Evolutionary conservation across 371 early-diverging fungal species (phyloP).

Genomic region (Polyrhizophydium stewartii): DNA sequence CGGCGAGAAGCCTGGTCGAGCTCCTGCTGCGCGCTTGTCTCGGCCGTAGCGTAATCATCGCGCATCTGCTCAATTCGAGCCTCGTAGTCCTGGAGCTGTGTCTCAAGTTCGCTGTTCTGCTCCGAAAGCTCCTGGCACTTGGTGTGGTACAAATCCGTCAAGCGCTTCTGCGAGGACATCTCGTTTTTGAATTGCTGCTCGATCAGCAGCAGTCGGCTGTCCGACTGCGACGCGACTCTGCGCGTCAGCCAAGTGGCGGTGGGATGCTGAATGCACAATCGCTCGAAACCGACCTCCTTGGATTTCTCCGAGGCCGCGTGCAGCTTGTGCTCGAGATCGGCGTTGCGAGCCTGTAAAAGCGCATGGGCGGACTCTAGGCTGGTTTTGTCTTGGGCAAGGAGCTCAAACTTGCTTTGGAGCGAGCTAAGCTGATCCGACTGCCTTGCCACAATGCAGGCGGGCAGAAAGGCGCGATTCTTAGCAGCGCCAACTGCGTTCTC

Average conservation of each 20-base stretch:
- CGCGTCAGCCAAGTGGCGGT: not conserved
- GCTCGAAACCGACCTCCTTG: slow-evolving; percentile 30
- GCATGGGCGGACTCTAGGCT: slow-evolving; percentile 16
- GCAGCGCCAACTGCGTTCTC: no score
- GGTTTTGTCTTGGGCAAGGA: slow-evolving; percentile 18
- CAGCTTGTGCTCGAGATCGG: slow-evolving; percentile 43
- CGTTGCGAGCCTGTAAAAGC: slow-evolving; percentile 32
- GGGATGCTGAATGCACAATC: not conserved
- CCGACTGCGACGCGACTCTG: not conserved
- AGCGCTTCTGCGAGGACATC: slow-evolving; percentile 59
- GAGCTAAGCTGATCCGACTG: slow-evolving; percentile 12
- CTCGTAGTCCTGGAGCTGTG: slow-evolving; percentile 1
- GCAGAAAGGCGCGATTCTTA: no score
- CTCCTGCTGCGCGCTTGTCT: slow-evolving; percentile 16
- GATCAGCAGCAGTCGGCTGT: not conserved
- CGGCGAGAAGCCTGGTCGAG: slow-evolving; percentile 14
- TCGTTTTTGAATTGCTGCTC: slow-evolving; percentile 60
- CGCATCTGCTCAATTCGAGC: slow-evolving; percentile 28
- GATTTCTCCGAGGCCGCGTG: slow-evolving; percentile 41
- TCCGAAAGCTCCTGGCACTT: slow-evolving; percentile 29
- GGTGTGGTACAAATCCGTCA: slow-evolving; percentile 45
- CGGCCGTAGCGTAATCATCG: slow-evolving; percentile 23
- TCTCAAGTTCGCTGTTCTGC: slow-evolving; percentile 15
- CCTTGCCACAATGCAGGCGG: not conserved
- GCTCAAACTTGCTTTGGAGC: slow-evolving; percentile 22